Base-by-base conservation (phyloP, 1,284 basidiomycete genomes). In the Phylloboletellus chloephorus region DNA sequence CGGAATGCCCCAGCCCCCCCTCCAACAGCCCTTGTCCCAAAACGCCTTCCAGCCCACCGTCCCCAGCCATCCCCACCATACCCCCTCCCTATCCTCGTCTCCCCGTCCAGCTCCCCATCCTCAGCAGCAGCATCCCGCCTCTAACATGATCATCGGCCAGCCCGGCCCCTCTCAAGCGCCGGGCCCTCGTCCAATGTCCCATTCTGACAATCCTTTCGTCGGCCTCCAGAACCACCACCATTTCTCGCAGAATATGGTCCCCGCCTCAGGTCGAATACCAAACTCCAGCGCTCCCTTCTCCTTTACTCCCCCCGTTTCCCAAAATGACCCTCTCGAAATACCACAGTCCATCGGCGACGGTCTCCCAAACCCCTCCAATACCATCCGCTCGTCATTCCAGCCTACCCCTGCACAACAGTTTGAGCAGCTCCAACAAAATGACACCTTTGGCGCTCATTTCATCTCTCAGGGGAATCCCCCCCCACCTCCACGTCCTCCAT, bases 331-430 rank as follows among this genome's bases (percentile, higher is more conserved):
- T 39, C 56, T 63, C 40, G 59, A 65, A 30, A 56, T 65, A 22
- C 66, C 71, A 22, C 69, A 66, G 46, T 61, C 63, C 15, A 63
- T 69, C 31, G 48, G 60, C 15, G 73, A 74, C 36, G 62, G 68
- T 46, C 54, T 68, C 4, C 68, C 65, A 38, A 66, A 69, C 46
- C 49, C 64, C 28, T 47, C 61, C 17, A 54, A 55, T 16, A 58
- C 67, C 15, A 68, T 58, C 37, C 69, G 71, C 17, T 28, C 64
- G 7, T 53, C 60, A 9, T 75, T 78, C 43, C 69, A 69, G 12
- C 53, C 68, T 15, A 81, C 79, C 3, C 78, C 80, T 7, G 76
- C 78, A 6, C 79, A 82, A 52, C 71, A 73, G 37, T 67, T 72
- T 43, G 70, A 72, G 37, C 63, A 69, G 41, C 74, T 78, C 68